These are phyloP conservation scores for Backusella luteola DNA, from an alignment of 192 early-diverging fungal genomes.

Conservation along the genomic window DNA sequence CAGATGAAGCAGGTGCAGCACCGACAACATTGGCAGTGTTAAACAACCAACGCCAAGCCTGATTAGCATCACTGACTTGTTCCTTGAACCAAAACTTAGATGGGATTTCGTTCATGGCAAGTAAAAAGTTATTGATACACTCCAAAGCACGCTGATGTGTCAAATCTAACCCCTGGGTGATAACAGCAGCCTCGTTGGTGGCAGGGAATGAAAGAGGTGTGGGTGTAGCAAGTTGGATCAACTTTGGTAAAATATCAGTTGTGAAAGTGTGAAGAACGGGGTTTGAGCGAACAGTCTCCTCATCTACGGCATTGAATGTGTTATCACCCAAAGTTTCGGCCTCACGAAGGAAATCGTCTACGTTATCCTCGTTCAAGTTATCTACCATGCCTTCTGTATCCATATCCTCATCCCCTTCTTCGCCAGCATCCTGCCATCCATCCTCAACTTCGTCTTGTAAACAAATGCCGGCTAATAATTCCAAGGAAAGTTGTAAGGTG, in stretches of 20 bases:
- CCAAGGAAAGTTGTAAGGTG: constrained; percentile 70
- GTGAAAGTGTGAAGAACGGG: constrained; percentile 48
- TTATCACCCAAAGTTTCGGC: constrained; percentile 36
- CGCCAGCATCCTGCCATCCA: constrained; percentile 40
- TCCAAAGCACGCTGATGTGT: constrained; percentile 68
- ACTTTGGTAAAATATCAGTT: constrained; percentile 45
- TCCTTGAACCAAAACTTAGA: constrained; percentile 65
- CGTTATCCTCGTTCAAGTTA: constrained; percentile 32
- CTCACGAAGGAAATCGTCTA: constrained; percentile 32
- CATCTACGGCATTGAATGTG: constrained; percentile 30
- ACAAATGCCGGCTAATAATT: constrained; percentile 83
- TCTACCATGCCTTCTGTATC: constrained; percentile 45
- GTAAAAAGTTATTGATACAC: constrained; percentile 74
- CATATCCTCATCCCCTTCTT: constrained; percentile 44
- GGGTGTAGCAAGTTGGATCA: constrained; percentile 47
- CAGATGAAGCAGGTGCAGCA: constrained; percentile 39
- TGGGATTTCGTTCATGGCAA: constrained; percentile 68
- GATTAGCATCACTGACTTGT: constrained; percentile 38
- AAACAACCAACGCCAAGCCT: constrained; percentile 62
- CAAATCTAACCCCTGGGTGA: constrained; percentile 52
- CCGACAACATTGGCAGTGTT: constrained; percentile 49
- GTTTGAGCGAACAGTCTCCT: constrained; percentile 25
- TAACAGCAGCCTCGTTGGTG: constrained; percentile 22
- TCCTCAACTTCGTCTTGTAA: constrained; percentile 60
- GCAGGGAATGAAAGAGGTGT: constrained; percentile 49